These are phyloP conservation scores for Gossypium stocksii DNA, from an alignment of 345 rosid species.

Conservation along the genomic window DNA sequence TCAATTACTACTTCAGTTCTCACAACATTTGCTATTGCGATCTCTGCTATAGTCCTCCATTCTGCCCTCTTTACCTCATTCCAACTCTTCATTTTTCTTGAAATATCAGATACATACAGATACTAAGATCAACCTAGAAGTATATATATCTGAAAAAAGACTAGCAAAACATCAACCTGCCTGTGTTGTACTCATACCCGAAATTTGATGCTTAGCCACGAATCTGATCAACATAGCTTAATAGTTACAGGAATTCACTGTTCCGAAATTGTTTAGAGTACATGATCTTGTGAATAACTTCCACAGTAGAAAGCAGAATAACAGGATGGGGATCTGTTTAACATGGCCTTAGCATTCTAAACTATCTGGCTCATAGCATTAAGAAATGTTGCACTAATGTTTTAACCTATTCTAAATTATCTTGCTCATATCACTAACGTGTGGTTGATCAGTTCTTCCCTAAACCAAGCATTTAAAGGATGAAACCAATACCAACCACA, in stretches of 20 bases:
- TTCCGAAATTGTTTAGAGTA: neutral
- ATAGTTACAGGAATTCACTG: neutral
- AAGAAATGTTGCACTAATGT: neutral
- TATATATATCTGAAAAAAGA: neutral
- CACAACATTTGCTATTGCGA: neutral
- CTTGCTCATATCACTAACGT: neutral
- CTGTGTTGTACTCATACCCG: neutral
- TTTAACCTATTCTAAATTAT: no score
- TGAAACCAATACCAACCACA: neutral
- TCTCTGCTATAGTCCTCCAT: neutral
- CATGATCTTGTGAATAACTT: neutral
- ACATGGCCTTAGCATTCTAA: neutral
- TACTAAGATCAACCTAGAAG: neutral
- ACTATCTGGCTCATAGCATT: neutral
- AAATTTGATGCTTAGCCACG: neutral
- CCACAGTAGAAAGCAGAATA: no score
- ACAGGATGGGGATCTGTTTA: neutral
- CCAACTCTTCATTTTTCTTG: neutral
- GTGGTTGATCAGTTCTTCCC: neutral
- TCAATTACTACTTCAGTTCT: neutral
- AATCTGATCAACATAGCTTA: neutral
- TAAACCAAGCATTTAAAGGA: neutral
- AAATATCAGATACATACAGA: neutral
- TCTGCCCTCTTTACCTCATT: neutral
- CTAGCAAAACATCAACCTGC: neutral